A percentile compares a stretch with the other conserved stretches of the same genome.
phyloP scores from a whole-genome alignment of 2,329 filamentous ascomycete genomes.

The Colletotrichum endophyticum region DNA sequence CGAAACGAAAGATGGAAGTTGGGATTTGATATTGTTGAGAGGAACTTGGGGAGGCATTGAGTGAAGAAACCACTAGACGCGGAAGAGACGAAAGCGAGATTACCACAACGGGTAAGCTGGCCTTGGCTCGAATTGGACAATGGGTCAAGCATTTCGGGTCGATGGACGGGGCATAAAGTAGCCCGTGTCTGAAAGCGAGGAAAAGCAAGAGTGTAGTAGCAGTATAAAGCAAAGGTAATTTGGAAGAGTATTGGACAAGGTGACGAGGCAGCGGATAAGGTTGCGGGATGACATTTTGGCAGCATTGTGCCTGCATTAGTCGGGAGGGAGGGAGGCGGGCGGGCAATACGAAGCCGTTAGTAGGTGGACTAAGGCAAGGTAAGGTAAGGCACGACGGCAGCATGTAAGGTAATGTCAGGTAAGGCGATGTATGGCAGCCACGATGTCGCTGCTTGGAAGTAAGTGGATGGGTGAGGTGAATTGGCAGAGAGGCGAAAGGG shows the following conservation, averaged over 20 bases:
- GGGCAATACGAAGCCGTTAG: background rate
- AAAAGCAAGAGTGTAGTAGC: background rate
- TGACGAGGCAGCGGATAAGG: background rate
- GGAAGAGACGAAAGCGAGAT: background rate
- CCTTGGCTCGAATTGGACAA: background rate
- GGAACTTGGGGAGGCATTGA: background rate
- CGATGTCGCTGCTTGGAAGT: background rate
- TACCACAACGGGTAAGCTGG: background rate
- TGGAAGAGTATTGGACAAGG: background rate
- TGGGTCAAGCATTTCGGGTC: background rate
- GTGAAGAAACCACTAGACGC: background rate
- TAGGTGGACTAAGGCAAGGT: background rate
- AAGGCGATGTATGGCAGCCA: background rate
- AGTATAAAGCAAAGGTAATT: background rate
- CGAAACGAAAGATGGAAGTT: background rate
- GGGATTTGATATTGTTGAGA: background rate
- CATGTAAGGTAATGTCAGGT: background rate
- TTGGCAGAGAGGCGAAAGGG: background rate
- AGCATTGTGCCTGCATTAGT: conserved; percentile 2
- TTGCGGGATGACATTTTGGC: conserved; percentile 9
- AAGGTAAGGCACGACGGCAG: background rate
- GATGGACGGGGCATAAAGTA: background rate
- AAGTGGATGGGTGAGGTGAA: background rate
- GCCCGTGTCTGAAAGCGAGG: background rate
- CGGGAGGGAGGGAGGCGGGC: background rate